Evolutionary conservation across 495 filamentous ascomycete species (phyloP), one percentile per base, ranked within the genome.

Genomic region (Penicillium longicatenatum): DNA sequence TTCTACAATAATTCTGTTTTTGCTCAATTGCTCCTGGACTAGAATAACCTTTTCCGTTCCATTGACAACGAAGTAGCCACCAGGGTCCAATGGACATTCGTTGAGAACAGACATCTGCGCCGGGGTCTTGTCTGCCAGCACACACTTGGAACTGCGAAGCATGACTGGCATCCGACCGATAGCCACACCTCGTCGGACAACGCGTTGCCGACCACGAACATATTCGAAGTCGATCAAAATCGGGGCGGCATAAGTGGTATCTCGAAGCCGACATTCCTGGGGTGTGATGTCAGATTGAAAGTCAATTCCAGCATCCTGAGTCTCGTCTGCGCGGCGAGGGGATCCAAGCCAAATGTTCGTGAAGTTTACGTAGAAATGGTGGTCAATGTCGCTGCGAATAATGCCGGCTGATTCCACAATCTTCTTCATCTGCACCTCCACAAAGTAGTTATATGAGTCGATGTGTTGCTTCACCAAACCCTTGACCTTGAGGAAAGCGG

Each of bases 21-120:
- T 98, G 80, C 93, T 98, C 68, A 98, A 76, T 72, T 98, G 94
- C 63, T 99, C 94, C 70, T 98, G 94, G 33, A 98, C 93, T 14
- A 99, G 82, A 67, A 99, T 98, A 49, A 98, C 94, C 77, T 98
- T 98, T 65, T 99, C 94, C 49, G 90, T 97, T 52, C 94, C 94
- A 61, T 97, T 97, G 62, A 98, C 85, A 62, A 98, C 90, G 67
- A 99, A 99, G 71, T 99, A 99, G 26, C 94, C 94, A 53, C 94
- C 94, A 2, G 95, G 94, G 72, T 99, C 94, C 24, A 98, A 79
- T 3, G 94, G 89, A 67, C 94, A 99, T 72, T 99, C 94, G 62
- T 94, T 91, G 65, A 97, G 84, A 16, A 83, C 69, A 33, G 88
- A 88, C 92, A 98, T 94, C 65, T 95, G 82, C 22, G 80, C 78